Evolutionary conservation across 257 asterid species (phyloP), one percentile per base, ranked within the genome.

Genomic region (Nicotiana otophora): DNA sequence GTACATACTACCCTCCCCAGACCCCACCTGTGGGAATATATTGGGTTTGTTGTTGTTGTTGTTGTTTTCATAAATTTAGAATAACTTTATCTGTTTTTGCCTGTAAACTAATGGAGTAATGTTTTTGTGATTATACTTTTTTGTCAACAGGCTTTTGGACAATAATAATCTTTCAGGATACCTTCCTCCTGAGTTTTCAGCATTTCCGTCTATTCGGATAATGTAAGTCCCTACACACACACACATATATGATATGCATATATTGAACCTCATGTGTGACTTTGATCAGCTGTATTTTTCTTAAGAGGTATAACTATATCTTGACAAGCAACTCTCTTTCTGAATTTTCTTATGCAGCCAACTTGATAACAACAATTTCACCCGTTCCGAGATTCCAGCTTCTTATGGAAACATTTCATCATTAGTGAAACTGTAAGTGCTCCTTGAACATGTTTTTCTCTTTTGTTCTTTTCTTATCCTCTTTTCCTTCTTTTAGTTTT

Each of bases 131-230:
- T 75, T 46, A 53, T 51, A 75, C 28, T 65, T 65, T 80, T 64
- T 48, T 15, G n/a, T 62, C 36, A 23, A 77, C 88, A 87, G 92
- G 89, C 89, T 89, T 78, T 58, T 89, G 62, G 92, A 89, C 82
- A 95, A 87, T 83, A 95, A 95, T 81, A 62, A 89, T 67, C 84
- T 95, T 53, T 83, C 95, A 7, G 98, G 98, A 31, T 84, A 84
- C 84, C 97, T 95, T 86, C 92, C 89, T 26, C 80, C 88, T 26
- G 86, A 86, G 82, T 62, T 87, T 51, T 83, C 90, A 72, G 70
- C 63, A 15, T 42, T 89, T 2, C 84, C 85, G 9, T 74, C 51
- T 1, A 46, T 89, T 77, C 81, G 82, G 33, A 87, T 89, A 82
- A 85, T 89, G 90, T 89, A 81, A 87, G 90, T 83, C 74, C 67